Conservation (phyloP, 352 stramenopile genomes). For the Globisporangium mamillatum region DNA sequence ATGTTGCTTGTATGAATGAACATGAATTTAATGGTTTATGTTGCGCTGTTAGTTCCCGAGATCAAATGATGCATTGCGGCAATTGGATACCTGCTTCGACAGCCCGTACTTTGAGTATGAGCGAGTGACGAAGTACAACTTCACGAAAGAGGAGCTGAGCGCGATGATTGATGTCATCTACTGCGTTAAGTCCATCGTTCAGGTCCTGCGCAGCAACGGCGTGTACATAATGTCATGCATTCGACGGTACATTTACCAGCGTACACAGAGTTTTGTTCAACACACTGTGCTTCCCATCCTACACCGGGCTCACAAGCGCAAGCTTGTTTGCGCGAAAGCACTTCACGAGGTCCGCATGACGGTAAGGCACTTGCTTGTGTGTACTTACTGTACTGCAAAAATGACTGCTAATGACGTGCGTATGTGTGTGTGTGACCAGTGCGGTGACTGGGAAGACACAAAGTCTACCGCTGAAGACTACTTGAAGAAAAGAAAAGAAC, state of each 20-base stretch:
- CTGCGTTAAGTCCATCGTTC: slow-evolving; percentile 64
- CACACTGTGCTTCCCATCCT: slow-evolving; percentile 72
- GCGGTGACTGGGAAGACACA: slow-evolving; percentile 52
- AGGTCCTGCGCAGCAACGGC: slow-evolving; percentile 35
- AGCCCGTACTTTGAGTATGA: slow-evolving; percentile 63
- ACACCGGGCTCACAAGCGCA: slow-evolving; percentile 85
- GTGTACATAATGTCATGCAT: slow-evolving; percentile 38
- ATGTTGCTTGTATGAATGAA: neutral
- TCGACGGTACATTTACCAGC: slow-evolving; percentile 53
- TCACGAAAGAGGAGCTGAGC: slow-evolving; percentile 48
- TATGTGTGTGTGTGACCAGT: slow-evolving; percentile 24
- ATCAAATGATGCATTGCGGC: slow-evolving; percentile 25
- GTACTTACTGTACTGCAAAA: neutral
- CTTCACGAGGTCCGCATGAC: slow-evolving; percentile 69
- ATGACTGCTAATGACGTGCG: neutral
- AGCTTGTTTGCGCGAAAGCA: slow-evolving; percentile 52
- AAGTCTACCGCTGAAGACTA: slow-evolving; percentile 40
- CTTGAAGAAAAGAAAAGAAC: slow-evolving; percentile 49
- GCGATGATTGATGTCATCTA: slow-evolving; percentile 64
- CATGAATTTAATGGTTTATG: neutral
- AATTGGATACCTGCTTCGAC: slow-evolving; percentile 24
- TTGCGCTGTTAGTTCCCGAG: slow-evolving; percentile 26
- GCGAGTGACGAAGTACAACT: slow-evolving; percentile 71
- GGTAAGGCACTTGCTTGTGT: slow-evolving; percentile 26
- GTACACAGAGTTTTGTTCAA: slow-evolving; percentile 73